These are phyloP conservation scores for Coemansia sp. DNA, from an alignment of 192 early-diverging fungal genomes.

Conservation along the genomic window DNA sequence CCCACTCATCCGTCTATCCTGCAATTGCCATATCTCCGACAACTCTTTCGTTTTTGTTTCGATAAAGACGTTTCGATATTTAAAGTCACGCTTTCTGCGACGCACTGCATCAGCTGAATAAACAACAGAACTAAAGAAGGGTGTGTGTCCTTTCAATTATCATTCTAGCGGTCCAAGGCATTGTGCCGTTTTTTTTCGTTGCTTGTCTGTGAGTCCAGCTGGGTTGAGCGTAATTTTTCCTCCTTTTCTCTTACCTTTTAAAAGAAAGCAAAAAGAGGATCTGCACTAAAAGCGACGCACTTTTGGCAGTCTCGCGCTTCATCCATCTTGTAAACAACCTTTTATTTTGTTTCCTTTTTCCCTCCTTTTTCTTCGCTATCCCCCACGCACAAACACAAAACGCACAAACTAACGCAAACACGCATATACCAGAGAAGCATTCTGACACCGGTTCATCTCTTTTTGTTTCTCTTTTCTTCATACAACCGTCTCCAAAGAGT, in stretches of 20 bases:
- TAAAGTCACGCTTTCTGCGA: background rate
- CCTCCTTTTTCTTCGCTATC: background rate
- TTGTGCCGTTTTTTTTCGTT: too few species aligned
- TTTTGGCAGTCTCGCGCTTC: conserved; percentile 11
- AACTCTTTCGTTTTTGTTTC: background rate
- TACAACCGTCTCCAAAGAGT: too few species aligned
- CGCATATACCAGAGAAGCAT: background rate
- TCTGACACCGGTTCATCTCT: background rate
- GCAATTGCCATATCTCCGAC: background rate
- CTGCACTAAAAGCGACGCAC: conserved; percentile 6
- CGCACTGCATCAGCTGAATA: background rate
- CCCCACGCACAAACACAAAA: background rate
- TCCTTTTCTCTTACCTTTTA: background rate
- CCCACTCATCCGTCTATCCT: too few species aligned
- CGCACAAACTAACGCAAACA: conserved; percentile 1
- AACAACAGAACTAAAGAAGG: background rate
- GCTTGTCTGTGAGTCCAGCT: background rate
- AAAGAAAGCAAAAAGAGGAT: conserved; percentile 8
- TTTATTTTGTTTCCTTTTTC: background rate
- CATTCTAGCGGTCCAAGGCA: background rate
- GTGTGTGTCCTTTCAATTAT: background rate
- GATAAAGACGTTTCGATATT: background rate
- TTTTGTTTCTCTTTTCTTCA: conserved; percentile 12
- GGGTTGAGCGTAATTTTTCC: background rate
- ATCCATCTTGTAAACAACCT: background rate